phyloP scores from a whole-genome alignment of 2,329 filamentous ascomycete species.

The Diplodia corticola region DNA sequence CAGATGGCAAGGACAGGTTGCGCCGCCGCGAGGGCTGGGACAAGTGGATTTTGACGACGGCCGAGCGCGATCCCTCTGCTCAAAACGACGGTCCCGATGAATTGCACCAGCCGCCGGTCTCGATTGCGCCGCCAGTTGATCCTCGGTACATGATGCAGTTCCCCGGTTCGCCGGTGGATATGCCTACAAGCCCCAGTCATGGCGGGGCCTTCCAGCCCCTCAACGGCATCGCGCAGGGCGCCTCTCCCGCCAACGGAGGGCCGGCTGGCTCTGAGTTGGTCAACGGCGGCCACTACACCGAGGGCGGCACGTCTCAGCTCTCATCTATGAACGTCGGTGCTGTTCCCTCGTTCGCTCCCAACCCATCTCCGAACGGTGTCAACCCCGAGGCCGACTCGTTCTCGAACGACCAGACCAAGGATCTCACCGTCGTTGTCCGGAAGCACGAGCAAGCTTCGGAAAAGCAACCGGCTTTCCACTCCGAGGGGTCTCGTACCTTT shows the following conservation, averaged over 20 bases:
- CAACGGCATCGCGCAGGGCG: conserved; percentile 16
- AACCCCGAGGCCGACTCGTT: conserved; percentile 48
- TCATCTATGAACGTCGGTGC: conserved; percentile 21
- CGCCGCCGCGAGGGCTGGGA: conserved; percentile 76
- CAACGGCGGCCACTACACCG: conserved; percentile 18
- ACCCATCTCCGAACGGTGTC: conserved; percentile 32
- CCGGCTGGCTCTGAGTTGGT: conserved; percentile 8
- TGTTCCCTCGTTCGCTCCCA: conserved; percentile 22
- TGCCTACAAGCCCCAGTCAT: conserved; percentile 11
- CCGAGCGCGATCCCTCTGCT: conserved; percentile 70
- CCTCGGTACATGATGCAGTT: conserved; percentile 29
- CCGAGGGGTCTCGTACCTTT: conserved; percentile 50
- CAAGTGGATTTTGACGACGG: conserved; percentile 72
- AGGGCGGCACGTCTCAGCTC: conserved; percentile 2
- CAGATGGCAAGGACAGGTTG: conserved; percentile 76
- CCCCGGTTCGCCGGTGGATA: conserved; percentile 25
- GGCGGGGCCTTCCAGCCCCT: conserved; percentile 16
- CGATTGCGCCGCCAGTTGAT: conserved; percentile 41
- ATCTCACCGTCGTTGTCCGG: conserved; percentile 55
- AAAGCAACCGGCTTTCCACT: conserved; percentile 42
- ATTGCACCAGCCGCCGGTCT: conserved; percentile 42
- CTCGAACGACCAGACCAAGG: conserved; percentile 54
- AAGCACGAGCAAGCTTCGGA: conserved; percentile 39
- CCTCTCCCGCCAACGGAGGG: conserved; percentile 15
- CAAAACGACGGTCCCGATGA: conserved; percentile 69